Percentiles rank a stretch among this genome's conserved stretches.
Evolutionary conservation across 2,329 filamentous ascomycete genomes (phyloP).

Genomic region (Xylariales sp.): DNA sequence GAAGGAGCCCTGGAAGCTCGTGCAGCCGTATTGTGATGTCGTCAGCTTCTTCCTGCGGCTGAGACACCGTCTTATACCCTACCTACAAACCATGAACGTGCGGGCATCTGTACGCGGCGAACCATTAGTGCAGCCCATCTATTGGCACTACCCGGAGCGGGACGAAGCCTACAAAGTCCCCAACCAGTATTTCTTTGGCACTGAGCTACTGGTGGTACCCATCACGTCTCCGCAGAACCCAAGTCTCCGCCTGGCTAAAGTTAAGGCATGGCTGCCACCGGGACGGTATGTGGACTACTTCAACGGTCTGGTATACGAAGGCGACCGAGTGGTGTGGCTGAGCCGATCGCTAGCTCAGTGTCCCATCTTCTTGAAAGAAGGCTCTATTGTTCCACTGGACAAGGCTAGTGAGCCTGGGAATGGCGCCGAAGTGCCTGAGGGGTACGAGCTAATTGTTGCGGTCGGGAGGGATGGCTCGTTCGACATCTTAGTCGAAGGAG

Average conservation of each 20-base stretch:
- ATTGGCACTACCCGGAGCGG: conserved; percentile 51
- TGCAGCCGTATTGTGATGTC: conserved; percentile 36
- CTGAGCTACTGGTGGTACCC: conserved; percentile 50
- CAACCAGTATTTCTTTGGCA: conserved; percentile 58
- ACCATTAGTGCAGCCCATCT: conserved; percentile 57
- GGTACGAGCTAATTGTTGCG: conserved; percentile 44
- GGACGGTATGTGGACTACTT: conserved; percentile 54
- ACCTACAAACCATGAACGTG: conserved; percentile 54
- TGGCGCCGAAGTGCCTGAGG: conserved; percentile 40
- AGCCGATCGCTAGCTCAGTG: conserved; percentile 43
- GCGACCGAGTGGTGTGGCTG: conserved; percentile 46
- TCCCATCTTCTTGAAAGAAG: conserved; percentile 52
- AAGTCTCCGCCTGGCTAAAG: conserved; percentile 40
- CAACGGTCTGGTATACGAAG: conserved; percentile 53
- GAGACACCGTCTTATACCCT: conserved; percentile 56
- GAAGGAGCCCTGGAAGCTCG: conserved; percentile 59
- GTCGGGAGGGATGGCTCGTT: conserved; percentile 44
- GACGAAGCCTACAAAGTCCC: conserved; percentile 51
- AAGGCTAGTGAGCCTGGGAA: conserved; percentile 34
- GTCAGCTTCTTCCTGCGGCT: conserved; percentile 48
- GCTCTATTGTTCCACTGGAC: conserved; percentile 55
- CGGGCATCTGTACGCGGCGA: conserved; percentile 36
- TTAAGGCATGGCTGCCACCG: conserved; percentile 53
- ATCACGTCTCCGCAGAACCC: conserved; percentile 46
- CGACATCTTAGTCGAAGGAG: conserved; percentile 46